Evolutionary conservation across 208 protist species (phyloP).

Genomic region (Endotrypanum monterogeii): DNA sequence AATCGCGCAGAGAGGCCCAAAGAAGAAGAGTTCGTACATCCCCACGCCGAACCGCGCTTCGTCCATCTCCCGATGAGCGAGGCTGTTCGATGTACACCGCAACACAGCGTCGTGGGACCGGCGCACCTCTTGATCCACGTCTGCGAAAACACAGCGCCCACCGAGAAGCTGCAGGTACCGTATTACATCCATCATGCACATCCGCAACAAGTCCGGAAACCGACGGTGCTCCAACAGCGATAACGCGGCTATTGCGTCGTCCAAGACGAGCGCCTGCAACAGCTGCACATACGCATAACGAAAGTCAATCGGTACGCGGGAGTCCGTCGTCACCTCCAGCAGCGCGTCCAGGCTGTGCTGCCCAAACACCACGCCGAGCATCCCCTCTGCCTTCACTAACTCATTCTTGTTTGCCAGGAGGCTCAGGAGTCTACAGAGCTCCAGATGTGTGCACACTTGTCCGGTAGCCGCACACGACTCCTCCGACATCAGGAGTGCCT

Average conservation of each 20-base stretch:
- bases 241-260: conserved; percentile 28
- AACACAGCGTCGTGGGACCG: conserved; percentile 36
- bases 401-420: conserved; percentile 43
- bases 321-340: conserved; percentile 41
- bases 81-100: conserved; percentile 27
- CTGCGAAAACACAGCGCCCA: conserved; percentile 14
- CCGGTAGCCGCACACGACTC: conserved; percentile 48
- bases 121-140: conserved; percentile 39
- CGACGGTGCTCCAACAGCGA: conserved; percentile 37
- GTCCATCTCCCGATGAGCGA: conserved; percentile 34
- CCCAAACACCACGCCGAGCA: conserved; percentile 50
- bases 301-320: conserved; percentile 42
- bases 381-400: conserved; percentile 51
- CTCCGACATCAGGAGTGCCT: conserved; percentile 32
- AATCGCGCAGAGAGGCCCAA: conserved; percentile 35
- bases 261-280: conserved; percentile 43
- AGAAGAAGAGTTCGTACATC: conserved; percentile 40
- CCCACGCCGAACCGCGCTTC: conserved; percentile 24
- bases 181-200: conserved; percentile 39
- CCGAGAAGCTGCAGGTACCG: conserved; percentile 49
- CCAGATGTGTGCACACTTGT: conserved; percentile 32
- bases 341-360: conserved; percentile 42
- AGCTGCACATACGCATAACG: conserved; percentile 36
- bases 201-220: conserved; percentile 37
- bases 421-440: conserved; percentile 38